Base-by-base conservation (phyloP, 768 basidiomycete species). In the Tulasnella sp. region DNA sequence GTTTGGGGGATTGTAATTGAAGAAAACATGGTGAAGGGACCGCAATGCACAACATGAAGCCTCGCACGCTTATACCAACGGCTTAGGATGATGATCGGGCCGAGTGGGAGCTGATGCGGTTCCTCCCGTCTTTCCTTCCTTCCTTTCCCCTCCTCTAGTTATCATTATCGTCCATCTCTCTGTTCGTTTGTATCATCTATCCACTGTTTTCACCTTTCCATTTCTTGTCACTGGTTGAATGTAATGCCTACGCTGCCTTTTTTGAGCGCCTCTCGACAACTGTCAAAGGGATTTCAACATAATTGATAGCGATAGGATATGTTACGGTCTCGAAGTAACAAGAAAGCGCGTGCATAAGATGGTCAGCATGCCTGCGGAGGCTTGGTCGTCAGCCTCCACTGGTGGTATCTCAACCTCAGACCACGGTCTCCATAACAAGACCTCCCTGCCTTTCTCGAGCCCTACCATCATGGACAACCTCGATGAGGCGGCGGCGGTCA, bases 31-130 rank as follows among this genome's bases (percentile, higher is more conserved):
- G 61, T 64, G 23, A 11, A 11, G 13, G 24, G 68, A 73, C 64
- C 79, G 80, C 76, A 83, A 85, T 85, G 88, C 90, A 91, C 71
- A 82, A 86, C 82, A 91, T 77, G 83, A 86, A 90, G 90, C 86
- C 86, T 85, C 90, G 91, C 90, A 93, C 90, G 90, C 90, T 93
- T 93, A 77, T 78, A 92, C 90, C 90, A 92, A 93, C 86, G 82
- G 80, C 80, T 80, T 76, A 74, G 59, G 61, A 65, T n/a, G 61
- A 66, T 68, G 69, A 73, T 74, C 76, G 79, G 34, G 81, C 76
- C 83, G 88, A 89, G 87, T 88, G 87, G 88, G 88, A 89, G 87
- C 87, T 88, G 85, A 84, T 79, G 70, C 73, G 73, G 70, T 67
- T 71, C 26, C n/a, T 11, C 11, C n/a, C 41, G 11, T 43, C 41